These are phyloP conservation scores for Tuber borchii DNA, from an alignment of 495 filamentous ascomycete genomes.

Conservation along the genomic window DNA sequence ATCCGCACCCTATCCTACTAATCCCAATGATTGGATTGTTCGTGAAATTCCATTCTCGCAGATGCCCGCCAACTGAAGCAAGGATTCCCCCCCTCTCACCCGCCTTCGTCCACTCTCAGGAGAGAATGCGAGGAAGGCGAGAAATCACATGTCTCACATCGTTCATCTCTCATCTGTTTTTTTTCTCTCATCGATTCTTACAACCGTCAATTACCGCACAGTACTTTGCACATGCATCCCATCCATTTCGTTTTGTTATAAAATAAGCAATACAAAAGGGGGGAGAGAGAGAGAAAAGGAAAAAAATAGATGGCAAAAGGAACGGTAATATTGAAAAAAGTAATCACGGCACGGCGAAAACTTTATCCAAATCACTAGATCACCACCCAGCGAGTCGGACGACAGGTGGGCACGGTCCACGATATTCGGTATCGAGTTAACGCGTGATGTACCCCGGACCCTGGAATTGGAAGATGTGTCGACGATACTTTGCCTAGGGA, in stretches of 20 bases:
- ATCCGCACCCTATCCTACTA: neutral
- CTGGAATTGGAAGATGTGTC: neutral
- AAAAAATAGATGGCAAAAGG: neutral
- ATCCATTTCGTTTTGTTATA: neutral
- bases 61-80: neutral
- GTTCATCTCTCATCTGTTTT: neutral
- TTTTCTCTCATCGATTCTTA: neutral
- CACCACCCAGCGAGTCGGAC: neutral
- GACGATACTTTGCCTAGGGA: neutral
- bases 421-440: neutral
- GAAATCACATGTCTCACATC: neutral
- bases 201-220: neutral
- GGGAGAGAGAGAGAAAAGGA: neutral
- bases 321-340: neutral
- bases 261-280: neutral
- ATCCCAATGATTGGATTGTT: neutral
- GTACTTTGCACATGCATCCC: neutral
- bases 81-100: neutral
- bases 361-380: neutral
- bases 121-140: neutral
- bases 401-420: neutral
- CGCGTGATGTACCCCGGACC: neutral
- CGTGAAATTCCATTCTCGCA: neutral
- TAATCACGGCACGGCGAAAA: neutral
- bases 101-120: neutral